phyloP scores from a whole-genome alignment of 108 stramenopile genomes.

The Epithemia pelagica region DNA sequence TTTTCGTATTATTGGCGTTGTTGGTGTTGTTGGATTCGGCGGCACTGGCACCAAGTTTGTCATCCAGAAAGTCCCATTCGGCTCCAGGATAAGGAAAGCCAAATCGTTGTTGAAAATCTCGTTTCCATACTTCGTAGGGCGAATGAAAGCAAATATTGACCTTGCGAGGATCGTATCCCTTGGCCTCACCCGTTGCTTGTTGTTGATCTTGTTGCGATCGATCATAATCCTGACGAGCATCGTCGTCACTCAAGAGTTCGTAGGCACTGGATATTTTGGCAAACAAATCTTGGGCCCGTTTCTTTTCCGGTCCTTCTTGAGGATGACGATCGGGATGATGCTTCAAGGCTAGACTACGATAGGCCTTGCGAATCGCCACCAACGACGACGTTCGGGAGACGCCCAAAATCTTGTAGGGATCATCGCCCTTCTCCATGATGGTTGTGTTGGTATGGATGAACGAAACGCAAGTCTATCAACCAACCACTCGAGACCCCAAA shows the following conservation, averaged over 20 bases:
- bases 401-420: slow-evolving; percentile 82
- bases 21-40: background rate
- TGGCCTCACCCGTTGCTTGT: background rate
- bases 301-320: slow-evolving; percentile 31
- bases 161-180: background rate
- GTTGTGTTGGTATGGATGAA: background rate
- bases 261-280: slow-evolving; percentile 17
- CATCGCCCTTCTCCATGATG: slow-evolving; percentile 29
- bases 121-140: slow-evolving; percentile 11
- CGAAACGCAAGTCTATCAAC: background rate
- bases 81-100: slow-evolving; percentile 5
- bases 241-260: slow-evolving; percentile 14
- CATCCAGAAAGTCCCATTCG: background rate
- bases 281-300: slow-evolving; percentile 49
- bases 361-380: slow-evolving; percentile 81
- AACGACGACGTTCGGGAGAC: slow-evolving; percentile 53
- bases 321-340: slow-evolving; percentile 75
- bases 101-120: slow-evolving; percentile 2
- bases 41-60: background rate
- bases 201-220: background rate
- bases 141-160: background rate
- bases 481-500: background rate
- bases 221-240: slow-evolving; percentile 17
- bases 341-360: slow-evolving; percentile 37
- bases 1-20: background rate